Percentiles rank a stretch among this genome's conserved stretches.
Conservation (phyloP, 192 early-diverging fungal species). For the Backusella morwellensis region DNA sequence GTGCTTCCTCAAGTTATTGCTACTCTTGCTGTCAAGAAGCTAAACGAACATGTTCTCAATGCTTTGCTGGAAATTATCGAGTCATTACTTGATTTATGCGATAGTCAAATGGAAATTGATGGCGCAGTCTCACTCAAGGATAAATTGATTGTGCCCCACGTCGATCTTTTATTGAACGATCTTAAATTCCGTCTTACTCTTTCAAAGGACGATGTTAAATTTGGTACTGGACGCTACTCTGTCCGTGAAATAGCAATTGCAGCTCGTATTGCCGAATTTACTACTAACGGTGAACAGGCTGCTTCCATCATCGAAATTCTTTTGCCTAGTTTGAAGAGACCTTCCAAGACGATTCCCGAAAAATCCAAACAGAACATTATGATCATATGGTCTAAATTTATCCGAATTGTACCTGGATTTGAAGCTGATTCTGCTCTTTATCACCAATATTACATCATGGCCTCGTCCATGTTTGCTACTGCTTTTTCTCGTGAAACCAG, state of each 20-base stretch:
- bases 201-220: constrained; percentile 43
- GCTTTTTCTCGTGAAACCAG: constrained; percentile 65
- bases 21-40: constrained; percentile 78
- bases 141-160: constrained; percentile 50
- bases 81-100: constrained; percentile 59
- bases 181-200: constrained; percentile 51
- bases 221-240: constrained; percentile 52
- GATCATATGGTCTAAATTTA: constrained; percentile 72
- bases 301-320: constrained; percentile 74
- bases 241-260: constrained; percentile 79
- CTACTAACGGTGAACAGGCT: constrained; percentile 63
- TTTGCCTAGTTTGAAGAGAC: constrained; percentile 78
- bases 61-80: constrained; percentile 77
- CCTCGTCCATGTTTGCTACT: constrained; percentile 71
- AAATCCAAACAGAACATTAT: constrained; percentile 83
- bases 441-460: constrained; percentile 58
- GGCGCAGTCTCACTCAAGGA: constrained; percentile 36
- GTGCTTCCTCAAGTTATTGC: constrained; percentile 70
- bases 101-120: constrained; percentile 44
- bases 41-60: constrained; percentile 67
- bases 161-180: constrained; percentile 58
- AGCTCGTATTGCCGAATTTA: constrained; percentile 72
- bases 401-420: constrained; percentile 69
- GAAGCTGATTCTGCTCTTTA: constrained; percentile 39
- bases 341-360: constrained; percentile 69